These are phyloP conservation scores for Lizonia empirigonia DNA, from an alignment of 2,329 filamentous ascomycete genomes.

Conservation along the genomic window DNA sequence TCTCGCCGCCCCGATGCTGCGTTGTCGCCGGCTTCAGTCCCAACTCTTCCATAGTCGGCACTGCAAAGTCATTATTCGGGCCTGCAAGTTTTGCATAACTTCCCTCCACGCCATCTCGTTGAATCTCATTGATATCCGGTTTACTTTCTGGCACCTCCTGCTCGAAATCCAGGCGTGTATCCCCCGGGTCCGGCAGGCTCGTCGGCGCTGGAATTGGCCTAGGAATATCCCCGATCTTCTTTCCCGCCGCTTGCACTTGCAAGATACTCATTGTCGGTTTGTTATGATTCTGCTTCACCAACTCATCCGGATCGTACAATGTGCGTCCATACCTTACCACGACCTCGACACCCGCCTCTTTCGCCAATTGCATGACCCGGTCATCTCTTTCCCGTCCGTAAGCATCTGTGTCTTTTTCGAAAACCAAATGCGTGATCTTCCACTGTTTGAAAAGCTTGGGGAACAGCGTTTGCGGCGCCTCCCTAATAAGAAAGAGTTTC, in stretches of 20 bases:
- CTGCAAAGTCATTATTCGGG: conserved; percentile 69
- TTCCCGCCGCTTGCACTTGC: conserved; percentile 65
- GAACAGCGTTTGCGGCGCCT: conserved; percentile 72
- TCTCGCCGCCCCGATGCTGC: conserved; percentile 74
- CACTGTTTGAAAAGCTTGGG: conserved; percentile 75
- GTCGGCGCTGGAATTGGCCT: conserved; percentile 66
- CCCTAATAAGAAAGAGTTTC: conserved; percentile 73
- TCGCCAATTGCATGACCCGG: conserved; percentile 63
- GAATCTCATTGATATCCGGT: conserved; percentile 65
- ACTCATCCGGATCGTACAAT: conserved; percentile 73
- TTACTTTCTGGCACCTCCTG: conserved; percentile 58
- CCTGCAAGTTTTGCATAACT: conserved; percentile 68
- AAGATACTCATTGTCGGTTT: conserved; percentile 77
- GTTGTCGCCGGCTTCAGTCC: conserved; percentile 67
- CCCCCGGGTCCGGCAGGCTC: conserved; percentile 67
- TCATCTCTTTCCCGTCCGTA: conserved; percentile 71
- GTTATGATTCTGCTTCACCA: conserved; percentile 68
- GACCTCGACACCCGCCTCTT: conserved; percentile 69
- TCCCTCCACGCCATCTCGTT: conserved; percentile 60
- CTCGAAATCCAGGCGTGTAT: conserved; percentile 64
- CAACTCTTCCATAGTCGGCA: conserved; percentile 74
- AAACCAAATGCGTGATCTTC: conserved; percentile 76
- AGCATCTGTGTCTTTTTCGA: conserved; percentile 78
- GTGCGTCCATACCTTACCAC: conserved; percentile 69
- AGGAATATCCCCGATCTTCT: conserved; percentile 66